These are phyloP conservation scores for Dictyostelium firmibasis DNA, from an alignment of 78 protist species.

Conservation along the genomic window DNA sequence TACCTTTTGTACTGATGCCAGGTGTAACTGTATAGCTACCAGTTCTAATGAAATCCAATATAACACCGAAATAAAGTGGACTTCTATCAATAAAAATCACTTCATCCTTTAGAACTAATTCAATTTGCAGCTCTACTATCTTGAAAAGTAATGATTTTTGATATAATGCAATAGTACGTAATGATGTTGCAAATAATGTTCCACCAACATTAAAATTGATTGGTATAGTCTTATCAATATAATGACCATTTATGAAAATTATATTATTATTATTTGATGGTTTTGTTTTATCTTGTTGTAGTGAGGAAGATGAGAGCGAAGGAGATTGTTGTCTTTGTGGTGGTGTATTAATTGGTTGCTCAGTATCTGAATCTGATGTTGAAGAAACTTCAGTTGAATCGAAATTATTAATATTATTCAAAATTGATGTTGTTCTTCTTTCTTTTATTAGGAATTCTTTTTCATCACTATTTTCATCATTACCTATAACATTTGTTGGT, in stretches of 20 bases:
- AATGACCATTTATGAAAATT: not conserved
- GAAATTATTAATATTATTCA: not conserved
- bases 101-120: slow-evolving; percentile 30
- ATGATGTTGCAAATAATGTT: slow-evolving; percentile 39
- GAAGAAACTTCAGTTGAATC: not conserved
- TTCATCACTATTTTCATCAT: not conserved
- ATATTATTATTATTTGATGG: not conserved
- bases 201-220: slow-evolving; percentile 75
- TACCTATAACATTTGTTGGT: not conserved
- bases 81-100: slow-evolving; percentile 56
- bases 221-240: slow-evolving; percentile 33
- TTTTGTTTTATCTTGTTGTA: not conserved
- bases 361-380: not conserved
- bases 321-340: not conserved
- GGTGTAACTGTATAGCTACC: not conserved
- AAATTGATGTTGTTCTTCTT: slow-evolving; percentile 3
- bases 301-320: not conserved
- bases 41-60: slow-evolving; percentile 41
- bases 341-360: not conserved
- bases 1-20: not conserved
- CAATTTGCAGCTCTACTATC: slow-evolving; percentile 55
- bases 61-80: slow-evolving; percentile 26
- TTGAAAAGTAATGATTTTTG: slow-evolving; percentile 18
- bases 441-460: not conserved
- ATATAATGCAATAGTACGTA: not conserved